Percentiles rank a stretch among this genome's conserved stretches.
Conservation (phyloP, 331 rosid genomes). For the Rosa hybrid region DNA sequence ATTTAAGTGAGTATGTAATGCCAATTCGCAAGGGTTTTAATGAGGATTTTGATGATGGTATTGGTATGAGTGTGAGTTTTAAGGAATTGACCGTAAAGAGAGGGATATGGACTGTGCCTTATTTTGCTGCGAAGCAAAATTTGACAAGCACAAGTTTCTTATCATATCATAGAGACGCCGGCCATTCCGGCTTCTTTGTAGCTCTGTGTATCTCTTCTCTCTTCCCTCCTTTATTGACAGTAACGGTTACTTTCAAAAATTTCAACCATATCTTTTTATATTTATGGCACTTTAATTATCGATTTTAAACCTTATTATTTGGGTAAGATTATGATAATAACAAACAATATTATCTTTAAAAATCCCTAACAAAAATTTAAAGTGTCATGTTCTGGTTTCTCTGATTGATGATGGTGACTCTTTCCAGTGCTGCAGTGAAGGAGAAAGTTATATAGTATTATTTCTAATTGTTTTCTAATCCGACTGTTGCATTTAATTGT, state of each 20-base stretch:
- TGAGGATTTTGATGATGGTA: conserved; percentile 1
- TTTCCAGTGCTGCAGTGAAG: neutral
- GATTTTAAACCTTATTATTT: conserved; percentile 14
- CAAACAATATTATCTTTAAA: neutral
- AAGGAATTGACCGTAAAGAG: conserved; percentile 64
- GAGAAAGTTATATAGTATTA: neutral
- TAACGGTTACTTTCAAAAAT: conserved; percentile 40
- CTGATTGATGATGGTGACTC: conserved; percentile 6
- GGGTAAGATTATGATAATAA: neutral
- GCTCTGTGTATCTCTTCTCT: conserved; percentile 18
- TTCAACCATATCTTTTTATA: neutral
- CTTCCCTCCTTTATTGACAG: conserved; percentile 38
- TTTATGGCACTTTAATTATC: neutral
- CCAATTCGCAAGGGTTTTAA: conserved; percentile 22
- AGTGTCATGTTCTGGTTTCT: conserved; percentile 11
- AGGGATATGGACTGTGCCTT: conserved; percentile 33
- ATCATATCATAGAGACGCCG: conserved; percentile 27
- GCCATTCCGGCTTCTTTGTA: conserved; percentile 51
- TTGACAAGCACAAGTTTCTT: conserved; percentile 25
- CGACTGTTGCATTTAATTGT: neutral
- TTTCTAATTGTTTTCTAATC: neutral
- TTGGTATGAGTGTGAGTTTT: conserved; percentile 26
- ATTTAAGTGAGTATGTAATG: neutral
- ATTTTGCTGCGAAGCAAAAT: conserved; percentile 52
- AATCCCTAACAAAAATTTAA: neutral